A percentile compares a stretch with the other conserved stretches of the same genome.
Evolutionary conservation across 768 basidiomycete species (phyloP).

Genomic region (Boletus reticulatus): DNA sequence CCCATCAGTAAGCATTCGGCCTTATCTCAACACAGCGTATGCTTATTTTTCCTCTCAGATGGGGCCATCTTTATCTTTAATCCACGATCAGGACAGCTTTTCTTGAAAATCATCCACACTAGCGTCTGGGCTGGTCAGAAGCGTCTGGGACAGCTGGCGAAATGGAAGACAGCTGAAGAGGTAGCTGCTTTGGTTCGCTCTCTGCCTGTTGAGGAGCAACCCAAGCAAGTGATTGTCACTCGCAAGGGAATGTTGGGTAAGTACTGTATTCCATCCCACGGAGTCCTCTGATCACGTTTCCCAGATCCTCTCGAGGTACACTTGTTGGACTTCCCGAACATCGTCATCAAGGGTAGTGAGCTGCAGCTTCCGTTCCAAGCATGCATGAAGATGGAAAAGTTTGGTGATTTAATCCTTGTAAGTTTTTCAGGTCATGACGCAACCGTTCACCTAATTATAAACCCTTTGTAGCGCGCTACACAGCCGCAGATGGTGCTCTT

Average conservation of each 20-base stretch:
- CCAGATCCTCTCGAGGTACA: constrained; percentile 94
- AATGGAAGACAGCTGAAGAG: constrained; percentile 99
- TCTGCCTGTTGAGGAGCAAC: constrained; percentile 99
- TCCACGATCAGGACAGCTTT: constrained; percentile 95
- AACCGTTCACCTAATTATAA: neutral
- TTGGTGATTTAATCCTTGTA: constrained; percentile 93
- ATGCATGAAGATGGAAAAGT: constrained; percentile 99
- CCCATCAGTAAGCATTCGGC: constrained; percentile 72
- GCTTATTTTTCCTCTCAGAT: constrained; percentile 41
- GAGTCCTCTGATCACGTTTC: constrained; percentile 3
- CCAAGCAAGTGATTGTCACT: constrained; percentile 99
- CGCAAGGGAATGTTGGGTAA: constrained; percentile 98
- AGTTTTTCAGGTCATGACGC: constrained; percentile 11
- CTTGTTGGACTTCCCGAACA: constrained; percentile 99
- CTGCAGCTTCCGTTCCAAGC: constrained; percentile 99
- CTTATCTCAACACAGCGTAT: neutral
- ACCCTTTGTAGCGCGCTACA: constrained; percentile 67
- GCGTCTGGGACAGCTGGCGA: constrained; percentile 97
- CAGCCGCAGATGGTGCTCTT: constrained; percentile 99
- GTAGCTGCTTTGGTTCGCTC: constrained; percentile 97
- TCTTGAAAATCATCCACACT: constrained; percentile 99
- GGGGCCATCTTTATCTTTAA: constrained; percentile 99
- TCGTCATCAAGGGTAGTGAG: constrained; percentile 99
- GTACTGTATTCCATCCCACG: constrained; percentile 13
- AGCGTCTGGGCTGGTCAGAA: constrained; percentile 99